Conservation (phyloP, 2,329 filamentous ascomycete species). For the Talaromyces marneffei region DNA sequence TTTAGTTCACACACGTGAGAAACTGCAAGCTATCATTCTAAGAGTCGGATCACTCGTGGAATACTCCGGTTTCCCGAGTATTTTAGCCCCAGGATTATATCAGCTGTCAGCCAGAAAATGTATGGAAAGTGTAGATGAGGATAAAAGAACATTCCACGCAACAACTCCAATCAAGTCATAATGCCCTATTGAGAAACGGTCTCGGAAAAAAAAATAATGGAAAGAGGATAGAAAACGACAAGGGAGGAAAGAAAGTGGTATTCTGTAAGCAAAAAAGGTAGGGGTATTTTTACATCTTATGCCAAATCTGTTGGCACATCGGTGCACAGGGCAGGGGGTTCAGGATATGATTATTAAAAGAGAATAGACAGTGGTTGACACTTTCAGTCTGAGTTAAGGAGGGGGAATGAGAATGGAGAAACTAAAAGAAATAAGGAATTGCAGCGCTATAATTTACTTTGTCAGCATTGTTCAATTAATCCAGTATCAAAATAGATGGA, state of each 20-base stretch:
- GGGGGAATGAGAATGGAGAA: neutral
- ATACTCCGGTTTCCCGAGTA: neutral
- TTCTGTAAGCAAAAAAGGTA: slow-evolving; percentile 1
- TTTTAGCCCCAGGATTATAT: neutral
- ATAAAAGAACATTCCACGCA: neutral
- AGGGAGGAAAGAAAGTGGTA: slow-evolving; percentile 1
- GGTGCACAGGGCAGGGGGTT: neutral
- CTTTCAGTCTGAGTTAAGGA: slow-evolving; percentile 3
- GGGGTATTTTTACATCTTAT: slow-evolving; percentile 16
- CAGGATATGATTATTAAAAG: slow-evolving; percentile 12
- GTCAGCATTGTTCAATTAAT: neutral
- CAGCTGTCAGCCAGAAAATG: slow-evolving; percentile 2
- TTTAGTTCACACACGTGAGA: neutral
- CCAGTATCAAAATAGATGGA: neutral
- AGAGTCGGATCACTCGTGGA: neutral
- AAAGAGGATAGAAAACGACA: neutral
- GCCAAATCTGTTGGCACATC: slow-evolving; percentile 6
- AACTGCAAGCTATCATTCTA: neutral
- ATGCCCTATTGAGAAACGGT: slow-evolving; percentile 4
- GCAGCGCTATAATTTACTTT: slow-evolving; percentile 30
- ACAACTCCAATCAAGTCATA: slow-evolving; percentile 10
- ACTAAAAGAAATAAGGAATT: slow-evolving; percentile 45
- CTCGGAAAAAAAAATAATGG: neutral
- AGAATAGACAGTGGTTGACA: neutral
- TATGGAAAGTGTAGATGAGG: neutral